Evolutionary conservation across 345 rosid genomes (phyloP).

Genomic region (Pugionium dolabratum): DNA sequence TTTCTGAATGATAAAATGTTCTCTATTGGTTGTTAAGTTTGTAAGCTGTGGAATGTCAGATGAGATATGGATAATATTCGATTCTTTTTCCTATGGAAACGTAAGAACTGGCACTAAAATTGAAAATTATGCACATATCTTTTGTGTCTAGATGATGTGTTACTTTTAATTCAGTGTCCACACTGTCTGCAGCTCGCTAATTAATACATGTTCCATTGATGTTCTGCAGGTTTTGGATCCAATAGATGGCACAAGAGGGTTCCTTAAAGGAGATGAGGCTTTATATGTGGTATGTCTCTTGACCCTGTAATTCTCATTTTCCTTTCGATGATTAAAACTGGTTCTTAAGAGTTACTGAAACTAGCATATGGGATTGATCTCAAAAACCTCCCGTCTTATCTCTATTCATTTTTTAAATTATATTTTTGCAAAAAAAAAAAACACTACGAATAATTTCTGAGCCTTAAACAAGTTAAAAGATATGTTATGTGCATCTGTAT

Average conservation of each 20-base stretch:
- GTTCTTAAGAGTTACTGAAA: conserved; percentile 1
- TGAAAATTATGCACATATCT: background rate
- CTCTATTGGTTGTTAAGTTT: background rate
- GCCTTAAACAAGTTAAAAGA: background rate
- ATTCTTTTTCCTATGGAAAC: background rate
- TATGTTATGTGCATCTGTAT: background rate
- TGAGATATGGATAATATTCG: background rate
- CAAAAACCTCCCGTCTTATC: conserved; percentile 1
- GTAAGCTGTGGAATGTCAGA: background rate
- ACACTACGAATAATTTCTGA: background rate
- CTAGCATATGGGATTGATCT: background rate
- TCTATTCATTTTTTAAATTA: background rate
- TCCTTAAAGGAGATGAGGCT: conserved; percentile 72
- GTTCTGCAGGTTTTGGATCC: conserved; percentile 79
- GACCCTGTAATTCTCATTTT: background rate
- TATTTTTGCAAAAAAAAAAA: background rate
- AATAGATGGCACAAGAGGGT: conserved; percentile 86
- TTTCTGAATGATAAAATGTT: background rate
- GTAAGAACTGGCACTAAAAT: background rate
- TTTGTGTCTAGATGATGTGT: conserved; percentile 3
- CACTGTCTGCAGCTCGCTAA: background rate
- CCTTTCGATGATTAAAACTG: conserved; percentile 3
- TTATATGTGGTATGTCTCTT: conserved; percentile 69
- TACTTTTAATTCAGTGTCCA: background rate
- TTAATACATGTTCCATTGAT: conserved; percentile 9